Percentiles rank a stretch among this genome's conserved stretches.
Conservation (phyloP, 2,329 filamentous ascomycete species). For the Claviceps humidiphila region DNA sequence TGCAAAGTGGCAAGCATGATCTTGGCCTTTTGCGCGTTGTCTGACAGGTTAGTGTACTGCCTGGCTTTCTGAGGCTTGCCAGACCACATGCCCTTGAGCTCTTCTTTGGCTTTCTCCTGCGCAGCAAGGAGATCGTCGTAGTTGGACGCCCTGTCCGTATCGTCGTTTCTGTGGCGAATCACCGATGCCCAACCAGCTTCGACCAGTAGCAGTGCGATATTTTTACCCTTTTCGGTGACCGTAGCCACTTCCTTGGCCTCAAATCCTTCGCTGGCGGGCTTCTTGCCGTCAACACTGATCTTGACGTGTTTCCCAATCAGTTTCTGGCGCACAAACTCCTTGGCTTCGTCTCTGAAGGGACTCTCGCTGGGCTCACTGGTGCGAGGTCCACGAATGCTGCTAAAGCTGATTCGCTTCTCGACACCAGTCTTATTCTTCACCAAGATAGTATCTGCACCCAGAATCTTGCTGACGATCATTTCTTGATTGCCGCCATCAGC, state of each 20-base stretch:
- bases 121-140: constrained; percentile 80
- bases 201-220: constrained; percentile 72
- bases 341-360: constrained; percentile 83
- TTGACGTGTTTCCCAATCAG: constrained; percentile 93
- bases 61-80: constrained; percentile 73
- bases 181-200: constrained; percentile 89
- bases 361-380: constrained; percentile 74
- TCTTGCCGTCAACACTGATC: constrained; percentile 78
- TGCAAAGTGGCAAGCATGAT: constrained; percentile 79
- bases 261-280: constrained; percentile 78
- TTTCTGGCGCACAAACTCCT: constrained; percentile 89
- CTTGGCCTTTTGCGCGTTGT: constrained; percentile 89
- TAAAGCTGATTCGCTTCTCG: constrained; percentile 85
- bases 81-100: constrained; percentile 90
- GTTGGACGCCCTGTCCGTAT: constrained; percentile 83
- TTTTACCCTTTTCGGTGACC: constrained; percentile 70
- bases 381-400: constrained; percentile 89
- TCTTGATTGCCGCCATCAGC: constrained; percentile 54
- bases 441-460: constrained; percentile 80
- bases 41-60: constrained; percentile 79
- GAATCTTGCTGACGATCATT: constrained; percentile 70
- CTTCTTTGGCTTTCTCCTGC: constrained; percentile 71
- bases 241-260: constrained; percentile 93
- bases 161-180: constrained; percentile 87
- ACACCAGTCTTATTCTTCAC: constrained; percentile 70